These are phyloP conservation scores for Aspergillus fructus DNA, from an alignment of 2,329 filamentous ascomycete genomes.

Conservation along the genomic window DNA sequence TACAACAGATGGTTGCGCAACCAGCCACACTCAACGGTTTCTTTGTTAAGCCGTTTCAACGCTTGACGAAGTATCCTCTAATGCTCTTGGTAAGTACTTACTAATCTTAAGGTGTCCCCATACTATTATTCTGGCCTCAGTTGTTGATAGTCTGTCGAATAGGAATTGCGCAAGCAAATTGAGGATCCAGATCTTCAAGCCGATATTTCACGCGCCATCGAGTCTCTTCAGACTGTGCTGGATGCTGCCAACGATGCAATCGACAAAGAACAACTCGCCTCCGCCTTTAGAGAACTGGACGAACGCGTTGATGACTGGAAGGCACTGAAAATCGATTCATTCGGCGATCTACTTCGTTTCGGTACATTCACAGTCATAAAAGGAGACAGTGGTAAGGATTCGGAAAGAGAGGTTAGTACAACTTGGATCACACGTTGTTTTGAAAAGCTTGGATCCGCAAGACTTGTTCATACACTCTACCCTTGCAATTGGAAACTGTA, in stretches of 20 bases:
- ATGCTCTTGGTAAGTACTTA: constrained; percentile 68
- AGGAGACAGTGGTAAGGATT: constrained; percentile 70
- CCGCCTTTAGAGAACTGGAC: constrained; percentile 79
- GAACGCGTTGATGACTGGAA: constrained; percentile 95
- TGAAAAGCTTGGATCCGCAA: neutral
- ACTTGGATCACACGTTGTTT: constrained; percentile 4
- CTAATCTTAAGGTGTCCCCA: neutral
- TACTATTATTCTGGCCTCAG: neutral
- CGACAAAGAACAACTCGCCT: constrained; percentile 78
- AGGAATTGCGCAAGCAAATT: constrained; percentile 85
- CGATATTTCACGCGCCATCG: constrained; percentile 75
- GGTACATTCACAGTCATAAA: constrained; percentile 92
- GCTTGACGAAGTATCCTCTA: constrained; percentile 90
- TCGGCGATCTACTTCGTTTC: constrained; percentile 83
- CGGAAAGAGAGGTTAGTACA: constrained; percentile 77
- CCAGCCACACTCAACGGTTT: constrained; percentile 89
- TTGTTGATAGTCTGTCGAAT: constrained; percentile 10
- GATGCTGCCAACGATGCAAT: constrained; percentile 88
- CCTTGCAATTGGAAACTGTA: neutral
- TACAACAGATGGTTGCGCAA: constrained; percentile 75
- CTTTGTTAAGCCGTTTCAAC: constrained; percentile 92
- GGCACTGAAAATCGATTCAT: constrained; percentile 83
- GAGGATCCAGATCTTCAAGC: constrained; percentile 67
- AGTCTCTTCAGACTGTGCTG: constrained; percentile 77
- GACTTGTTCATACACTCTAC: neutral